Evolutionary conservation across 2,329 filamentous ascomycete genomes (phyloP).

Genomic region (Teratosphaeria zuluensis): DNA sequence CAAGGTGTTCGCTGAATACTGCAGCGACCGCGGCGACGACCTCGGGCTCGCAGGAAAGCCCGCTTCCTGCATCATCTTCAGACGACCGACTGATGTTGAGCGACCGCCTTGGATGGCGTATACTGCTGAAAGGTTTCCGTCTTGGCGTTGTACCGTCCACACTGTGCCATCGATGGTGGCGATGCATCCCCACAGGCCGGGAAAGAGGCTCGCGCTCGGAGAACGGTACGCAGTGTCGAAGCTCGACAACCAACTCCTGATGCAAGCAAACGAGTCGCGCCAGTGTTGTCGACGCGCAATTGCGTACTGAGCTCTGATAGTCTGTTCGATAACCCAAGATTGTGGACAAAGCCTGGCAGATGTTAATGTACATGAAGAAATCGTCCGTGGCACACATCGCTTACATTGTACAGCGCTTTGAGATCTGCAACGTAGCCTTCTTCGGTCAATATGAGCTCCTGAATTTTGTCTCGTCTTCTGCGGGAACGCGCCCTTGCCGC

Average conservation of each 20-base stretch:
- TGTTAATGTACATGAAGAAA: conserved; percentile 5
- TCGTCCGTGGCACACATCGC: neutral
- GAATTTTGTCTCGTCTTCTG: conserved; percentile 68
- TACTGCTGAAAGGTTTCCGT: conserved; percentile 14
- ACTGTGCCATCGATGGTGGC: conserved; percentile 39
- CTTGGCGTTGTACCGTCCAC: conserved; percentile 30
- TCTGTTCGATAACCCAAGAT: conserved; percentile 22
- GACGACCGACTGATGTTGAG: conserved; percentile 35
- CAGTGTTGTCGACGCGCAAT: conserved; percentile 21
- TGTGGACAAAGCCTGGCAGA: conserved; percentile 34
- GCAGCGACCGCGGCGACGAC: conserved; percentile 45
- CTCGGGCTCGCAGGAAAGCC: conserved; percentile 40
- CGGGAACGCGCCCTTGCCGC: conserved; percentile 61
- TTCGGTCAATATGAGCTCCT: conserved; percentile 79
- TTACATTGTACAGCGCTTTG: conserved; percentile 74
- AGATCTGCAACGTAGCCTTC: conserved; percentile 82
- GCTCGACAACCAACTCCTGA: conserved; percentile 65
- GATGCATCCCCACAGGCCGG: conserved; percentile 7
- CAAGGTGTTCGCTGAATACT: conserved; percentile 51
- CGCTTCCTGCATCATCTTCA: conserved; percentile 25
- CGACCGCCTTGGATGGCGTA: conserved; percentile 32
- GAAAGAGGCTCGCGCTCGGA: conserved; percentile 40
- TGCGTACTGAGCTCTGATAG: conserved; percentile 16
- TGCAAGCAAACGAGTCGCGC: conserved; percentile 75
- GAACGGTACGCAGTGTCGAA: conserved; percentile 61